Evolutionary conservation across 164 flowering plant genomes (phyloP).

Genomic region (Euptelea pleiosperma): DNA sequence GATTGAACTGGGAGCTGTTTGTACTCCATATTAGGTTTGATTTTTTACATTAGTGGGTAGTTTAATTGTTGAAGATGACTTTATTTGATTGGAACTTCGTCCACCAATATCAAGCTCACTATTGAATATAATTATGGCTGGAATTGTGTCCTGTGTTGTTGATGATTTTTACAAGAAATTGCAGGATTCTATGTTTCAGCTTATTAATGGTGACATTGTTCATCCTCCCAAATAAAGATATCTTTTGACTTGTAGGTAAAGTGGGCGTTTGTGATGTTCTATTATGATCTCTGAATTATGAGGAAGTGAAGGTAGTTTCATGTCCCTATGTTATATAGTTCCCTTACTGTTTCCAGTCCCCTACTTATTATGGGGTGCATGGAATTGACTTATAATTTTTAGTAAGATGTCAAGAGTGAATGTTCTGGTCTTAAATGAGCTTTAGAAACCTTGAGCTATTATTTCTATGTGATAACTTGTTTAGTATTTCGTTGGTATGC

Average conservation of each 20-base stretch:
- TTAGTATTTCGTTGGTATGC: too few species aligned
- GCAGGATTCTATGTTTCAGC: slow-evolving; percentile 41
- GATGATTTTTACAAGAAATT: slow-evolving; percentile 25
- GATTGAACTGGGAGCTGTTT: not conserved
- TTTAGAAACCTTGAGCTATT: not conserved
- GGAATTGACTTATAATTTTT: slow-evolving; percentile 7
- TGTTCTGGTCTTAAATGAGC: slow-evolving; percentile 3
- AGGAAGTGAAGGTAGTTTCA: slow-evolving; percentile 95
- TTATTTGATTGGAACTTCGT: slow-evolving; percentile 18
- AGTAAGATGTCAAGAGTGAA: not conserved
- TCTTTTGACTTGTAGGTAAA: slow-evolving; percentile 98
- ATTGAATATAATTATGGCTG: slow-evolving; percentile 12
- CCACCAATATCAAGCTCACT: slow-evolving; percentile 10
- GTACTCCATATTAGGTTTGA: not conserved
- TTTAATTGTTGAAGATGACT: slow-evolving; percentile 14
- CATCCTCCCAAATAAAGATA: slow-evolving; percentile 79
- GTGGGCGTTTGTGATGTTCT: slow-evolving; percentile 76
- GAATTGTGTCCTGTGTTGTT: slow-evolving; percentile 23
- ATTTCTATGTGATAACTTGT: not conserved
- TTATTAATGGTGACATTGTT: slow-evolving; percentile 60
- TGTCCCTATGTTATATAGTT: slow-evolving; percentile 47
- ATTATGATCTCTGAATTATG: slow-evolving; percentile 93
- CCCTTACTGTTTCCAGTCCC: slow-evolving; percentile 22
- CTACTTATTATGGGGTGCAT: slow-evolving; percentile 23
- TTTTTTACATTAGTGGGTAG: not conserved